A percentile compares a stretch with the other conserved stretches of the same genome.
Evolutionary conservation across 257 asterid genomes (phyloP).

Genomic region (Jaltomata sinuosa): DNA sequence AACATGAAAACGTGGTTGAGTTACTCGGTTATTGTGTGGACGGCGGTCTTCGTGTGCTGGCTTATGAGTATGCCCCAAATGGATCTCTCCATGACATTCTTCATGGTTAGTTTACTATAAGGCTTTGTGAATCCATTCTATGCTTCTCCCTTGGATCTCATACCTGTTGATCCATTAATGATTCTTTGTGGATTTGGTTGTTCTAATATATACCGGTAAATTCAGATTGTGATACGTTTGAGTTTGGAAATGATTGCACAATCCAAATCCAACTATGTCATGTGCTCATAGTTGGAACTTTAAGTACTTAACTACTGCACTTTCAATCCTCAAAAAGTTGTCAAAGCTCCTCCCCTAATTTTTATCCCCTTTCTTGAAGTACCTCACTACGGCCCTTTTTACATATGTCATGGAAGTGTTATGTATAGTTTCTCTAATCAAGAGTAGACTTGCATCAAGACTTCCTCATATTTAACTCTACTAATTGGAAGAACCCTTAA

Average conservation of each 20-base stretch:
- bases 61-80: constrained; percentile 60
- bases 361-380: neutral
- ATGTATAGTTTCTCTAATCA: neutral
- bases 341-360: neutral
- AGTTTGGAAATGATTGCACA: neutral
- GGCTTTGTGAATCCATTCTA: neutral
- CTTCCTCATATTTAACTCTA: neutral
- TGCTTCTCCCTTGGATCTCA: neutral
- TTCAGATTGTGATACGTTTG: neutral
- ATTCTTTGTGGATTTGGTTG: neutral
- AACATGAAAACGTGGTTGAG: constrained; percentile 55
- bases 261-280: neutral
- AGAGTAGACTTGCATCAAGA: neutral
- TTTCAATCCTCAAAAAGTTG: neutral
- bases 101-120: constrained; percentile 43
- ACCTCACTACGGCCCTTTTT: neutral
- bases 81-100: constrained; percentile 81
- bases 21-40: constrained; percentile 68
- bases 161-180: neutral
- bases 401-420: neutral
- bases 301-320: neutral
- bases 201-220: neutral
- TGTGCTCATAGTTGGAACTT: neutral
- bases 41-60: constrained; percentile 56
- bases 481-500: neutral